phyloP scores from a whole-genome alignment of 75 land plant species.

The Larix kaempferi region DNA sequence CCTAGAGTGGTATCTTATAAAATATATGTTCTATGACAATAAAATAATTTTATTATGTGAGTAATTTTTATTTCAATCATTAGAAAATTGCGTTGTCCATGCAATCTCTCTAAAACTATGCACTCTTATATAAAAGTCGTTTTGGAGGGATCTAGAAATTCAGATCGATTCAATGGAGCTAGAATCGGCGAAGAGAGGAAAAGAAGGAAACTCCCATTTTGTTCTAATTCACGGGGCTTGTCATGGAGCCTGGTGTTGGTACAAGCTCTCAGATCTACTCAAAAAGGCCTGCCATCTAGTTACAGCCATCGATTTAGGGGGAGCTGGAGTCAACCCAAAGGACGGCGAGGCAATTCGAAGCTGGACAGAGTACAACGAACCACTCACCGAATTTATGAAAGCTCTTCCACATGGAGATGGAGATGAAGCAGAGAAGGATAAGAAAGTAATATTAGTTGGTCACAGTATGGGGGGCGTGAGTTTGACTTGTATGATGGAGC shows the following conservation, averaged over 20 bases:
- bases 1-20: too few relatives aligned
- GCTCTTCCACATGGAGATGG: conserved; percentile 16
- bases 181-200: too few relatives aligned
- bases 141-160: too few relatives aligned
- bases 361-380: conserved; percentile 36
- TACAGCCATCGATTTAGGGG: conserved; percentile 49
- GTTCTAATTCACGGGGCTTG: conserved; percentile 67
- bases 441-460: conserved; percentile 61
- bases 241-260: conserved; percentile 82
- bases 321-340: conserved; percentile 23
- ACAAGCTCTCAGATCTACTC: conserved; percentile 47
- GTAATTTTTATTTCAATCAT: too few relatives aligned
- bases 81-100: too few relatives aligned
- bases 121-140: too few relatives aligned
- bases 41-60: too few relatives aligned
- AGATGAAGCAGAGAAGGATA: not conserved
- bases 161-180: too few relatives aligned
- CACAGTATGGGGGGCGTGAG: conserved; percentile 63
- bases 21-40: too few relatives aligned
- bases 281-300: conserved; percentile 56
- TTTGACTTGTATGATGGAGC: conserved; percentile 50
- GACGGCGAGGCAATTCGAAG: conserved; percentile 25
- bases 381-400: conserved; percentile 32
- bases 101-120: too few relatives aligned
- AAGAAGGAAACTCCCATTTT: conserved; percentile 25